These are phyloP conservation scores for Auricularia sp. DNA, from an alignment of 768 basidiomycete genomes.

Conservation along the genomic window DNA sequence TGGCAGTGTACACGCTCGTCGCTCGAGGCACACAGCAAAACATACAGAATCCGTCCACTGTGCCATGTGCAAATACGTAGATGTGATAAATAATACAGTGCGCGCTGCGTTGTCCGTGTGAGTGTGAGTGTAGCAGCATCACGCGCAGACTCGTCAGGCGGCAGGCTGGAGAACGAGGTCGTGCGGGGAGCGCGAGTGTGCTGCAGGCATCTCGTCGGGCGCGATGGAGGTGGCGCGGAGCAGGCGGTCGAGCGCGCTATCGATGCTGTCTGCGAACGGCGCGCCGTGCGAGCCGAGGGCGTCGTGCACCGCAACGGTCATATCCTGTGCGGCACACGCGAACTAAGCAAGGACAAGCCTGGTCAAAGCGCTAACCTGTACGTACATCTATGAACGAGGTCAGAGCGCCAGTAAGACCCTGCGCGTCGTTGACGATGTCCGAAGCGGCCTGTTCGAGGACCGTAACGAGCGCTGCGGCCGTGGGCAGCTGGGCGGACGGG, in stretches of 20 bases:
- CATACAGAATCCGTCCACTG: too few relatives aligned
- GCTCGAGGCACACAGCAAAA: too few relatives aligned
- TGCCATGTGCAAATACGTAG: too few relatives aligned
- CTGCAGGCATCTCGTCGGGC: too few relatives aligned
- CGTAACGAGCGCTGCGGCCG: not conserved
- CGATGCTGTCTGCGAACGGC: not conserved
- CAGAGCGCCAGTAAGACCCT: not conserved
- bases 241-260: not conserved
- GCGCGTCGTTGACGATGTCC: not conserved
- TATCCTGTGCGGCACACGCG: not conserved
- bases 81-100: too few relatives aligned
- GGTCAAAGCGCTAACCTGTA: not conserved
- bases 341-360: too few relatives aligned
- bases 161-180: too few relatives aligned
- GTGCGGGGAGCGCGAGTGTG: too few relatives aligned
- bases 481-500: not conserved
- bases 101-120: too few relatives aligned
- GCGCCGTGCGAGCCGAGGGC: not conserved
- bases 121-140: too few relatives aligned
- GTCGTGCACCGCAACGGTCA: not conserved
- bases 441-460: not conserved
- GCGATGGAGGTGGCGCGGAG: not conserved
- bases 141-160: too few relatives aligned
- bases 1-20: too few relatives aligned
- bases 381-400: not conserved